Evolutionary conservation across 208 protist genomes (phyloP), one percentile per base, ranked within the genome.

Genomic region (Blastocrithidia nonstop): DNA sequence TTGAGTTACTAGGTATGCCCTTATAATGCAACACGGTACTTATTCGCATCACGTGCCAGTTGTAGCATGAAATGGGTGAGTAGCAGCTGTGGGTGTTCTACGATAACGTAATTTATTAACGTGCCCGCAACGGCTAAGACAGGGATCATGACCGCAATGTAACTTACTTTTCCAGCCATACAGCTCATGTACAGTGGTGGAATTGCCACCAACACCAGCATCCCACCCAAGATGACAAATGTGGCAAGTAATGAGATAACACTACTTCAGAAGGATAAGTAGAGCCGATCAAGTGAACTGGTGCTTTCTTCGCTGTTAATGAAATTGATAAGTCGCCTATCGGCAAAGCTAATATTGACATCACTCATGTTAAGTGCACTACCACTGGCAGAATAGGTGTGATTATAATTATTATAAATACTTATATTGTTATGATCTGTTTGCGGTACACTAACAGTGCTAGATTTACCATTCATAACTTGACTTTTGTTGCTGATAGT

Each of bases 141-240:
- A 7, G 61, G 61, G 6, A 79, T 47, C 58, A 85, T 72, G 19
- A 73, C 17, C 6, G 50, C 45, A 5, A 75, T 64, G 45, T 75
- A 85, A 7, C 71, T 44, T 17, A 49, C 49, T 7, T 56, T 45
- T 2, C 56, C 39, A 0, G 29, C 26, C 4, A 35, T 19, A 6
- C n/a, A 29, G 0, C 43, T 35, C 4, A 84, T 33, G 40, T 57
- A 79, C 7, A 84, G 25, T 4, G 62, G 66, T 1, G 74, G 74
- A 15, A 84, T 15, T 9, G 51, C 64, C 3, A 76, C 51, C 4
- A 84, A 9, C 4, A 73, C 24, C 15, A 68, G 60, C 23, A 57
- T 66, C 0, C 50, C 3, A 6, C 47, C 60, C 6, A 79, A 28
- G 13, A 75, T 17, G 3, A 57, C 7, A 7, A 50, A 57, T 2